phyloP scores from a whole-genome alignment of 345 rosid species.

The Citrus australasica region DNA sequence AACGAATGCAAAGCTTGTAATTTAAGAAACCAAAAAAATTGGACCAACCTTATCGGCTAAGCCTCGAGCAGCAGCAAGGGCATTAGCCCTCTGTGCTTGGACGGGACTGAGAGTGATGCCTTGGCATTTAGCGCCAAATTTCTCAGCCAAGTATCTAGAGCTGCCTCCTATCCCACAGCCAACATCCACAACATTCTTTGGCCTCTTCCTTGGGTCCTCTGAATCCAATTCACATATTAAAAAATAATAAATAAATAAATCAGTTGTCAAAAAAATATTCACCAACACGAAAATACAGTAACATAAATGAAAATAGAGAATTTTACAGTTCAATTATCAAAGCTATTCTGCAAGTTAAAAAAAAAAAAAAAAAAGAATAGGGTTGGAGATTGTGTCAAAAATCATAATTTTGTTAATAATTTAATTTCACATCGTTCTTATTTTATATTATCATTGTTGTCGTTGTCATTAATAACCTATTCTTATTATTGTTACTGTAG shows the following conservation, averaged over 20 bases:
- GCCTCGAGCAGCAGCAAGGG: constrained; percentile 64
- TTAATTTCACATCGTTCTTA: not conserved
- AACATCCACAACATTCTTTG: constrained; percentile 78
- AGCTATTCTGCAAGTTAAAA: not conserved
- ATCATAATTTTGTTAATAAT: no score
- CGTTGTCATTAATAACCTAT: no score
- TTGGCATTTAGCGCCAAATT: constrained; percentile 59
- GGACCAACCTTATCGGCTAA: constrained; percentile 46
- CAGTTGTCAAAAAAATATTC: not conserved
- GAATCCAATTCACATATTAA: not conserved
- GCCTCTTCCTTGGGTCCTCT: constrained; percentile 35
- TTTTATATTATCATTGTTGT: not conserved
- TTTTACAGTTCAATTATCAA: not conserved
- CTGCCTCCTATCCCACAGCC: constrained; percentile 98
- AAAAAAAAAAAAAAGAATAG: no score
- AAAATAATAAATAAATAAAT: not conserved
- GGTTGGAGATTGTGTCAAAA: no score
- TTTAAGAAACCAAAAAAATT: not conserved
- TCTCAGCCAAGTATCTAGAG: constrained; percentile 71
- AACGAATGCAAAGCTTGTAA: not conserved
- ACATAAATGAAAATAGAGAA: not conserved
- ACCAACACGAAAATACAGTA: not conserved
- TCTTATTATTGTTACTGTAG: not conserved
- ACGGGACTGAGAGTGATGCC: constrained; percentile 89
- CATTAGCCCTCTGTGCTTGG: constrained; percentile 76